Conservation (phyloP, 352 stramenopile species). For the Lagenidium giganteum region DNA sequence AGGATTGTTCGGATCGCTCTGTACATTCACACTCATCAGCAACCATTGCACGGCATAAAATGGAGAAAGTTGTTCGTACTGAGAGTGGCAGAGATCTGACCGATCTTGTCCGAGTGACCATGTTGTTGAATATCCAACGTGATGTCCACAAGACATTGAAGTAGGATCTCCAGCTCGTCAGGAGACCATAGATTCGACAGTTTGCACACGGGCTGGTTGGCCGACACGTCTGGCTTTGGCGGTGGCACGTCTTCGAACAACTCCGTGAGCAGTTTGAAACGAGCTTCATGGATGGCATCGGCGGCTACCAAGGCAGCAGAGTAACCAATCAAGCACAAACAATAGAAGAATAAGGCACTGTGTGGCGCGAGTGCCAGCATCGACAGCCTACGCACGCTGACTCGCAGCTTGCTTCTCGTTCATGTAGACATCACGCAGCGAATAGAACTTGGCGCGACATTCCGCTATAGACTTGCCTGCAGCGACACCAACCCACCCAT, state of each 20-base stretch:
- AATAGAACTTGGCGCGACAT: slow-evolving; percentile 70
- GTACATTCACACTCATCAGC: too few species aligned
- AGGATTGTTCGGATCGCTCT: slow-evolving; percentile 50
- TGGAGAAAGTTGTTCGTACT: too few species aligned
- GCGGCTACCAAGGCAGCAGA: slow-evolving; percentile 18
- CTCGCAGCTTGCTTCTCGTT: too few species aligned
- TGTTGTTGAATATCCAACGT: slow-evolving; percentile 52
- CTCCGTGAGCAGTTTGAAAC: slow-evolving; percentile 31
- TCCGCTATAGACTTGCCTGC: slow-evolving; percentile 47
- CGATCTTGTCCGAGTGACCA: slow-evolving; percentile 27
- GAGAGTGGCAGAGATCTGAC: slow-evolving; percentile 2
- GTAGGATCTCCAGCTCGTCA: slow-evolving; percentile 43
- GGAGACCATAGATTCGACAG: slow-evolving; percentile 51
- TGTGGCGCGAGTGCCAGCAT: too few species aligned
- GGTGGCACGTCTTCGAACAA: slow-evolving; percentile 46
- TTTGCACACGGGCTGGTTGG: too few species aligned
- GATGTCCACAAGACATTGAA: slow-evolving; percentile 54
- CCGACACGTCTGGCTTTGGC: slow-evolving; percentile 11
- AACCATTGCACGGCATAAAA: too few species aligned
- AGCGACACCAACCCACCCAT: too few species aligned
- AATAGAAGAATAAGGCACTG: too few species aligned
- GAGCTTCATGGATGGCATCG: slow-evolving; percentile 6
- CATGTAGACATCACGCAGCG: slow-evolving; percentile 60
- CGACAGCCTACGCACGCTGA: too few species aligned
- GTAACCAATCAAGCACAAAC: too few species aligned